Evolutionary conservation across 192 early-diverging fungal species (phyloP).

Genomic region (Umbelopsis sp.): DNA sequence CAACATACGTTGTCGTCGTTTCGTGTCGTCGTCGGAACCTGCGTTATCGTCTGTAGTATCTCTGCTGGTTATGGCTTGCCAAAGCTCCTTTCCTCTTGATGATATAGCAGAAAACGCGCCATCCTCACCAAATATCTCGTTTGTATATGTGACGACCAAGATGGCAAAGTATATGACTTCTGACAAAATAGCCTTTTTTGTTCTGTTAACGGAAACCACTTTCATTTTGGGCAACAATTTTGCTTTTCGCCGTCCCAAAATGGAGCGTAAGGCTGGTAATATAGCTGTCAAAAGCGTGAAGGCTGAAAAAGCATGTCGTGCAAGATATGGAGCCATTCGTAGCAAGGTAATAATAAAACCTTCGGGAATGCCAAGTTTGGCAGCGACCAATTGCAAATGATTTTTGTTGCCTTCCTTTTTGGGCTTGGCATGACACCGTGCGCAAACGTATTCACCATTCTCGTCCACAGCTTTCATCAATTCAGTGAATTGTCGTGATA

Average conservation of each 20-base stretch:
- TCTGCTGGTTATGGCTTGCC: not conserved
- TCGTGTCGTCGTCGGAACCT: not conserved
- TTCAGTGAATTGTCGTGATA: not conserved
- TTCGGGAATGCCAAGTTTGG: conserved; percentile 2
- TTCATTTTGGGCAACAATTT: not conserved
- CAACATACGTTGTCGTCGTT: not conserved
- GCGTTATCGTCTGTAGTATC: not conserved
- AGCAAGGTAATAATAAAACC: not conserved
- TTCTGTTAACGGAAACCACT: not conserved
- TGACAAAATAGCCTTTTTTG: conserved; percentile 4
- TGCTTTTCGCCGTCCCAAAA: not conserved
- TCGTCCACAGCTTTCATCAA: conserved; percentile 7
- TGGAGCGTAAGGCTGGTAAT: not conserved
- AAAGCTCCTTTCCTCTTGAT: conserved; percentile 7
- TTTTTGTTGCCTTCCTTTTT: not conserved
- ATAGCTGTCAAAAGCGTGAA: conserved; percentile 5
- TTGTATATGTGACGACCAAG: conserved; percentile 1
- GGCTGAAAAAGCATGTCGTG: not conserved
- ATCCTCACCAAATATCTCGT: conserved; percentile 8
- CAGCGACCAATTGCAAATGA: not conserved
- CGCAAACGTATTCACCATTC: conserved; percentile 5
- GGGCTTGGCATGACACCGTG: not conserved
- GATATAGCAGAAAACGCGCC: not conserved
- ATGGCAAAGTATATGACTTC: conserved; percentile 14
- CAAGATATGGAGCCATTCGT: not conserved